Base-by-base conservation (phyloP, 2,329 filamentous ascomycete genomes). In the Diaporthe velutina region DNA sequence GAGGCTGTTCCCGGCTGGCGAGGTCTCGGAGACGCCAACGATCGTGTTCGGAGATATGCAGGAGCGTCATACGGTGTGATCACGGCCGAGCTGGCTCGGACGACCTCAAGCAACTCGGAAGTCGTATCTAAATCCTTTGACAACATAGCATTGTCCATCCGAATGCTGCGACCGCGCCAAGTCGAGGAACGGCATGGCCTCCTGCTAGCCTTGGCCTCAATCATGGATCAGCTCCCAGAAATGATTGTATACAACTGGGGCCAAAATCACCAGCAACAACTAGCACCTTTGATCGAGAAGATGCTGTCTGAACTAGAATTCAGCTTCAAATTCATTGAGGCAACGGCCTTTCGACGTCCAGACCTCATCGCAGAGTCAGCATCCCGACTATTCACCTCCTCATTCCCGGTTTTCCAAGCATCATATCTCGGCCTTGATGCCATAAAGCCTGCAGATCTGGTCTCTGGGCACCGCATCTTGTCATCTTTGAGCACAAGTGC, bases 1-100 rank as follows among this genome's bases (percentile, higher is more conserved):
- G 89, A 93, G 48, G 93, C 90, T 0, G 86, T 98, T 9, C 85
- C 97, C 17, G 92, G 91, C 28, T 99, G 97, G 97, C 90, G 96
- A 82, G 97, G 97, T 0, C 90, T 97, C n/a, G 92, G 93, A 0
- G 95, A 97, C 77, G 87, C 91, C 12, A 95, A 98, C 82, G 89
- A 92, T 0, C 85, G 88, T 8, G 95, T 95, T 2, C 90, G 97
- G 76, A 89, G 94, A 78, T 89, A 90, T 67, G 93, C 95, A 19
- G 95, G 94, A 1, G 84, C 83, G 1, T 92, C 94, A 0, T 92
- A 96, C 78, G 94, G 94, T 8, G 80, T 82, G 1, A 81, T 96
- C 6, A 87, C 83, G 77, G 85, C 81, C 48, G 84, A 86, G 73
- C 79, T 86, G 48, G 84, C 85, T 5, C 75, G 74, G 12, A 68